These are phyloP conservation scores for Tetrahymena malaccensis DNA, from an alignment of 73 alveolate genomes.

Conservation along the genomic window DNA sequence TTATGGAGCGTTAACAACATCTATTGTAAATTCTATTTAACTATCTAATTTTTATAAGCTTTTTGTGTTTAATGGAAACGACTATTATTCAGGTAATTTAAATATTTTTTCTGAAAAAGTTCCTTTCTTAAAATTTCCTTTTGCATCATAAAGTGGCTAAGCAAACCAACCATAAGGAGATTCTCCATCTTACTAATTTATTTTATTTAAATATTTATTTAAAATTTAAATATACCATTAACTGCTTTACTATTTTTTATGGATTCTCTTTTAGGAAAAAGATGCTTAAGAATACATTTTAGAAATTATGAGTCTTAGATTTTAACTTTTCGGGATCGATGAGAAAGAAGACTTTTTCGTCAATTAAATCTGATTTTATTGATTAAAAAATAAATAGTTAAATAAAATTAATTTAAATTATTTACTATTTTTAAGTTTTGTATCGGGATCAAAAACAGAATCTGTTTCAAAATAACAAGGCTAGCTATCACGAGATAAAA, in stretches of 20 bases:
- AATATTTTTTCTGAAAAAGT: background rate
- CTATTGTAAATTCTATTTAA: background rate
- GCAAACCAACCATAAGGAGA: background rate
- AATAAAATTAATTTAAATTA: background rate
- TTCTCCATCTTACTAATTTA: background rate
- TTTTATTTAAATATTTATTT: background rate
- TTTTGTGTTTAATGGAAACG: background rate
- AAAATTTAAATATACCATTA: background rate
- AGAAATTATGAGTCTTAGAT: background rate
- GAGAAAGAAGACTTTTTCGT: background rate
- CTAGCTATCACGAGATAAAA: background rate
- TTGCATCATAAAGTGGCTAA: background rate
- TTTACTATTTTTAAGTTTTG: background rate
- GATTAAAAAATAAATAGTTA: background rate
- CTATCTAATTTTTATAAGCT: background rate
- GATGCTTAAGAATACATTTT: background rate
- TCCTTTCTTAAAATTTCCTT: background rate
- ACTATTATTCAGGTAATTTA: background rate
- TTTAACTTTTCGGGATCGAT: background rate
- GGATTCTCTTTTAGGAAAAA: background rate
- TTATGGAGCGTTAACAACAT: background rate
- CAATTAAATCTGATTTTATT: background rate
- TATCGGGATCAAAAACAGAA: background rate
- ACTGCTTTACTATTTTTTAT: background rate
- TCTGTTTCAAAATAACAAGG: background rate